phyloP scores from a whole-genome alignment of 192 early-diverging fungal genomes.

The Rhizoclosmatium globosum region DNA sequence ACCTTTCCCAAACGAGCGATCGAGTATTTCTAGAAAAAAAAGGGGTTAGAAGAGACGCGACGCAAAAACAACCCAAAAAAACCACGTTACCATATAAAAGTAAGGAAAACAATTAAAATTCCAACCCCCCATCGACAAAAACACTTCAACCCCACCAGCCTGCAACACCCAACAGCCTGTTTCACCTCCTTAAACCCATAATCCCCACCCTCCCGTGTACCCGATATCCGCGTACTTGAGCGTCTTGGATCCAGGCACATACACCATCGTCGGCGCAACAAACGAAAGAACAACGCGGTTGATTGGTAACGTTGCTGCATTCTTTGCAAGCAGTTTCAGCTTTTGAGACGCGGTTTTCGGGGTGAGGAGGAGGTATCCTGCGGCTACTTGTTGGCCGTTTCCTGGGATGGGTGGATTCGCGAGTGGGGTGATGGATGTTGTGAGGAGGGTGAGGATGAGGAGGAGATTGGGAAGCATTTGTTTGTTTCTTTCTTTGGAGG shows the following conservation, averaged over 20 bases:
- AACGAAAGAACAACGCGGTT: conserved; percentile 27
- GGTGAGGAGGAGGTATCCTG: conserved; percentile 28
- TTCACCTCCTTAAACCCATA: conserved; percentile 25
- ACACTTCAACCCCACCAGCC: conserved; percentile 20
- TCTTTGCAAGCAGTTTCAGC: conserved; percentile 23
- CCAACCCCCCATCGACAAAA: conserved; percentile 26
- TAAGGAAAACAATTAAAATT: conserved; percentile 30
- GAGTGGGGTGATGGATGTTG: background rate
- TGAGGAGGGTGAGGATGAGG: background rate
- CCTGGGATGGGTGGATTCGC: conserved; percentile 1
- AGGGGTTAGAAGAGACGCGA: background rate
- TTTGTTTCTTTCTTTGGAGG: too few species aligned
- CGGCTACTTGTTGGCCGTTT: background rate
- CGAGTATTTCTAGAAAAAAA: conserved; percentile 17
- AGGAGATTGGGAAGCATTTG: background rate
- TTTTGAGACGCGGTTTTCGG: conserved; percentile 9
- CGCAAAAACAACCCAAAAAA: background rate
- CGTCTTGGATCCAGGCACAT: conserved; percentile 11
- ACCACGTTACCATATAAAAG: conserved; percentile 14
- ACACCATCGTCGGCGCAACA: conserved; percentile 22
- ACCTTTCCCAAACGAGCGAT: conserved; percentile 26
- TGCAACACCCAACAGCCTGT: conserved; percentile 10
- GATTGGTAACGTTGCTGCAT: conserved; percentile 26
- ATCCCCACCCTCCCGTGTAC: conserved; percentile 6
- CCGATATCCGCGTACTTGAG: conserved; percentile 15